A percentile compares a stretch with the other conserved stretches of the same genome.
phyloP scores from a whole-genome alignment of 371 early-diverging fungal genomes.

The Mortierella sp. region DNA sequence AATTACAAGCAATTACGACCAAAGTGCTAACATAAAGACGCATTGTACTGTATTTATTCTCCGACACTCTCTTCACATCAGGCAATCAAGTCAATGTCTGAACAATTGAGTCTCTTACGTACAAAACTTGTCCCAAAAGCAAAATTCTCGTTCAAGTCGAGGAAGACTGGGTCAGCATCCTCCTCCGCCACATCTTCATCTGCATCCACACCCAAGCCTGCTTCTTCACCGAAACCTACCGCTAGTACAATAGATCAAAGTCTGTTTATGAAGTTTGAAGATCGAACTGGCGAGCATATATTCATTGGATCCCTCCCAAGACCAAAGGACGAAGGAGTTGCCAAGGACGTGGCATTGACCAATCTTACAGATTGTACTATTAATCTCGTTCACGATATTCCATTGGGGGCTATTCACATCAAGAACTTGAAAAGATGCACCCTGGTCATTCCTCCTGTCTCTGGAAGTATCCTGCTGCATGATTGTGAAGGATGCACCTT shows the following conservation, averaged over 20 bases:
- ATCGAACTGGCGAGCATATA: constrained; percentile 33
- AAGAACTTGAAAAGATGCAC: constrained; percentile 72
- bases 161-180: constrained; percentile 43
- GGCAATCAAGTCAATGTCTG: constrained; percentile 67
- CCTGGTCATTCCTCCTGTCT: constrained; percentile 71
- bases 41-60: too few relatives aligned
- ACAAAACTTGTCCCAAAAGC: constrained; percentile 67
- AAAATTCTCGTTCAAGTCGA: constrained; percentile 76
- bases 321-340: constrained; percentile 1
- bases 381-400: constrained; percentile 57
- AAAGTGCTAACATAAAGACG: too few relatives aligned
- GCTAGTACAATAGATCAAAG: constrained; percentile 16
- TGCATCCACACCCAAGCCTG: constrained; percentile 11
- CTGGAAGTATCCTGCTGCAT: constrained; percentile 79
- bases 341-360: constrained; percentile 68
- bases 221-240: constrained; percentile 10
- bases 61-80: constrained; percentile 16
- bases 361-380: constrained; percentile 69
- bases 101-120: constrained; percentile 56
- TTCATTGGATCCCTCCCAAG: constrained; percentile 34
- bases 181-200: constrained; percentile 12
- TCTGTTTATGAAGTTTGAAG: constrained; percentile 42
- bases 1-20: too few relatives aligned
- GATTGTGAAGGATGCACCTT: constrained; percentile 70
- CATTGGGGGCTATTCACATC: constrained; percentile 76